These are phyloP conservation scores for Trichophyton verrucosum DNA, from an alignment of 2,329 filamentous ascomycete genomes.

Conservation along the genomic window DNA sequence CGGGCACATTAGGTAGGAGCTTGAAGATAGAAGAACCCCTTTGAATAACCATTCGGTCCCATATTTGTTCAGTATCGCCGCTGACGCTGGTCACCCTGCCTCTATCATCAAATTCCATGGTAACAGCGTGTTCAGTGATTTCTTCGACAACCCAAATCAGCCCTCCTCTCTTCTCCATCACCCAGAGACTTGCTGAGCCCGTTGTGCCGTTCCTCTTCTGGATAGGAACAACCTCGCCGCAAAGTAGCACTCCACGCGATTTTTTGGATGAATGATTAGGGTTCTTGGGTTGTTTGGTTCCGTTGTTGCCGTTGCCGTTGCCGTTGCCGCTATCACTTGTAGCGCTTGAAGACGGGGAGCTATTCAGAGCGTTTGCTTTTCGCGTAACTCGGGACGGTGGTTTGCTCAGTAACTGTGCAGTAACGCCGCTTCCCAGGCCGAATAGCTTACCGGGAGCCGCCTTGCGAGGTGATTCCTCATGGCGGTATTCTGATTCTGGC, in stretches of 20 bases:
- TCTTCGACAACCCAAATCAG: conserved; percentile 97
- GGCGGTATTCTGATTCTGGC: conserved; percentile 29
- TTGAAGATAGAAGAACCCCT: conserved; percentile 62
- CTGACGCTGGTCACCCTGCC: conserved; percentile 57
- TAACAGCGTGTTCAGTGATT: conserved; percentile 85
- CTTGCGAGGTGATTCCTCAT: conserved; percentile 23
- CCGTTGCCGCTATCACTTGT: background rate
- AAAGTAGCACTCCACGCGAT: conserved; percentile 79
- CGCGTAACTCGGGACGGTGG: conserved; percentile 47
- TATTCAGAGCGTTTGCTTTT: conserved; percentile 47
- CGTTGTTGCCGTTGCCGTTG: conserved; percentile 1
- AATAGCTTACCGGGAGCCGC: conserved; percentile 30
- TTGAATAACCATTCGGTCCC: conserved; percentile 58
- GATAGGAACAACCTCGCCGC: conserved; percentile 96
- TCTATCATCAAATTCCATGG: conserved; percentile 62
- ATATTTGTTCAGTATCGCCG: conserved; percentile 75
- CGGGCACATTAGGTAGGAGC: conserved; percentile 69
- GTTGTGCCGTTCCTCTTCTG: conserved; percentile 87
- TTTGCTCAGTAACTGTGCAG: conserved; percentile 76
- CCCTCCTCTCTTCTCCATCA: conserved; percentile 89
- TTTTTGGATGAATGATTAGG: conserved; percentile 59
- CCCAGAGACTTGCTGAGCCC: conserved; percentile 91
- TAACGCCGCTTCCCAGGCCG: conserved; percentile 70
- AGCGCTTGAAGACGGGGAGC: conserved; percentile 29
- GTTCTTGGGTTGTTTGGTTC: conserved; percentile 40